Conservation (phyloP, 331 rosid species). For the Quercus lobata region DNA sequence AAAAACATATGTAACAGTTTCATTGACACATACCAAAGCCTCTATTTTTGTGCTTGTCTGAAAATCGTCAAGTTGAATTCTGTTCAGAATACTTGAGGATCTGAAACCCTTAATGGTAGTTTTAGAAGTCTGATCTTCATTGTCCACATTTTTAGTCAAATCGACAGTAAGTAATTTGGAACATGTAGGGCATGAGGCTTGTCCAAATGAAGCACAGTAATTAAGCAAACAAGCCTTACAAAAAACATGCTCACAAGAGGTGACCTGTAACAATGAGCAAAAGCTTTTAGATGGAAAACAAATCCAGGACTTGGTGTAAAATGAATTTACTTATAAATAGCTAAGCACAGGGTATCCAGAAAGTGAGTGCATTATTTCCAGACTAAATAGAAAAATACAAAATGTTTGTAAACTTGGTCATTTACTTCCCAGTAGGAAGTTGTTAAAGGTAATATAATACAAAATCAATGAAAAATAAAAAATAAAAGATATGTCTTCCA, state of each 20-base stretch:
- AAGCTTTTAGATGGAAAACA: neutral
- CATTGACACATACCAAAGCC: conserved; percentile 71
- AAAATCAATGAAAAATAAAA: too few relatives aligned
- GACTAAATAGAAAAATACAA: neutral
- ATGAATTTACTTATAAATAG: neutral
- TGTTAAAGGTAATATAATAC: neutral
- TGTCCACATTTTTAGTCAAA: conserved; percentile 43
- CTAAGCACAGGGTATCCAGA: neutral
- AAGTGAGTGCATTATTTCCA: neutral
- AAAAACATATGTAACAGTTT: neutral
- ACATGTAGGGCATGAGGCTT: conserved; percentile 80
- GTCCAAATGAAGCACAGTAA: conserved; percentile 55
- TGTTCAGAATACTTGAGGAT: conserved; percentile 80
- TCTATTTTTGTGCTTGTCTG: conserved; percentile 96
- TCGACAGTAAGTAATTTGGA: conserved; percentile 71
- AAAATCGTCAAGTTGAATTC: conserved; percentile 72
- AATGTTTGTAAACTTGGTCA: neutral
- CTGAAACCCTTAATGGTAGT: conserved; percentile 73
- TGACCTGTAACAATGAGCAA: conserved; percentile 52
- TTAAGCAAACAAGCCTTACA: conserved; percentile 80
- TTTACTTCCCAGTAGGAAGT: neutral
- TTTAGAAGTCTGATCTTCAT: conserved; percentile 38
- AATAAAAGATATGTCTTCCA: too few relatives aligned
- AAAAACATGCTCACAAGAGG: conserved; percentile 77
- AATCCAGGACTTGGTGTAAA: neutral